Evolutionary conservation across 2,329 filamentous ascomycete genomes (phyloP).

Genomic region (Alternaria viburni): DNA sequence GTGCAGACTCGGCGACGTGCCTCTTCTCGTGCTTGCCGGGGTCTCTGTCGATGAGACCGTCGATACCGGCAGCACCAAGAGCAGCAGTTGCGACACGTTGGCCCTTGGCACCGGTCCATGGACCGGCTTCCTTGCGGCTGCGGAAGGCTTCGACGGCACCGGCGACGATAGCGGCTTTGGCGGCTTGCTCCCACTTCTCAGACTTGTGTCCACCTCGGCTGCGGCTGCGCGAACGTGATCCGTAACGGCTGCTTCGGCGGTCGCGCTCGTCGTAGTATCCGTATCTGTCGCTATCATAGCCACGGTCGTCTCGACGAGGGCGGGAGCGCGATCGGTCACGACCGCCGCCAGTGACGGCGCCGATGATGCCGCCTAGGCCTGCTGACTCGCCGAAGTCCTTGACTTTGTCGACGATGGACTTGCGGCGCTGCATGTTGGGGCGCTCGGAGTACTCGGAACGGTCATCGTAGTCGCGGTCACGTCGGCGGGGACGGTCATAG

Average conservation of each 20-base stretch:
- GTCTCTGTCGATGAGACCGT: constrained; percentile 73
- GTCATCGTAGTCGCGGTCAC: constrained; percentile 57
- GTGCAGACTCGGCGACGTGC: constrained; percentile 82
- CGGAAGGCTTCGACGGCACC: constrained; percentile 93
- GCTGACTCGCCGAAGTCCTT: constrained; percentile 63
- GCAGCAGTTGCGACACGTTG: constrained; percentile 91
- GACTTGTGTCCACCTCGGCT: constrained; percentile 61
- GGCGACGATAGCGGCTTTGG: constrained; percentile 87
- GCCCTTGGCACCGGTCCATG: constrained; percentile 90
- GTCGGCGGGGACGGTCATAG: constrained; percentile 45
- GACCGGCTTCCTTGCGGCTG: constrained; percentile 84
- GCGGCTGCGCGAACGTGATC: constrained; percentile 59
- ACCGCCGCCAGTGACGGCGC: constrained; percentile 60
- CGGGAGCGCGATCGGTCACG: constrained; percentile 61
- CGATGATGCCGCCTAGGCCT: constrained; percentile 63
- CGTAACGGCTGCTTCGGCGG: constrained; percentile 55
- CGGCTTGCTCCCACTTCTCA: constrained; percentile 71
- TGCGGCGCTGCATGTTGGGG: constrained; percentile 56
- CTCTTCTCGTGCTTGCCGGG: constrained; percentile 77
- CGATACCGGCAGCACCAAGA: constrained; percentile 81
- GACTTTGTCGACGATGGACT: constrained; percentile 62
- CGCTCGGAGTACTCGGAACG: constrained; percentile 53
- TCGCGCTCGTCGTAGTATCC: constrained; percentile 27
- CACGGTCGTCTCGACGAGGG: constrained; percentile 53
- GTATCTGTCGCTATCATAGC: constrained; percentile 53